Evolutionary conservation across 495 filamentous ascomycete species (phyloP).

Genomic region (Trichoderma orchidacearum): DNA sequence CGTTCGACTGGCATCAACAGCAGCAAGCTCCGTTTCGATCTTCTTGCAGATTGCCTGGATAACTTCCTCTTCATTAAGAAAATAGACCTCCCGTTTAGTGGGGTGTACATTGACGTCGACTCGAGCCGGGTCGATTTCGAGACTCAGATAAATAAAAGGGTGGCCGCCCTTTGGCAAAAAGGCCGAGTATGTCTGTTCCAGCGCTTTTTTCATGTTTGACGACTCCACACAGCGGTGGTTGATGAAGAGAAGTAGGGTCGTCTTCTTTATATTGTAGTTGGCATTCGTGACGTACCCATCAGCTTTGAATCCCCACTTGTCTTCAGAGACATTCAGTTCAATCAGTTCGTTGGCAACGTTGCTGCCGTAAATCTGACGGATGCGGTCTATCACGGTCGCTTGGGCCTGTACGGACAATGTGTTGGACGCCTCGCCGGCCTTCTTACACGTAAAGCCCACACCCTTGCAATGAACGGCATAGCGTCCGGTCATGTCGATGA

Average conservation of each 20-base stretch:
- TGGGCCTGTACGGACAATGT: conserved; percentile 64
- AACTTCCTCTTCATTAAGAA: conserved; percentile 95
- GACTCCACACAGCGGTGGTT: conserved; percentile 97
- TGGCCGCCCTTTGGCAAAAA: conserved; percentile 94
- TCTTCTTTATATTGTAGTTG: conserved; percentile 91
- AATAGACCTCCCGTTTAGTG: conserved; percentile 95
- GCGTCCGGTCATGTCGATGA: conserved; percentile 84
- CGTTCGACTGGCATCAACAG: conserved; percentile 87
- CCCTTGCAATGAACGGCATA: conserved; percentile 90
- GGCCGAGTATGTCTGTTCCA: conserved; percentile 81
- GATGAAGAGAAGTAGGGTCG: conserved; percentile 83
- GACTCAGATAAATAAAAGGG: conserved; percentile 83
- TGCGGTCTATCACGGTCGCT: conserved; percentile 64
- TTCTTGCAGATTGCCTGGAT: conserved; percentile 76
- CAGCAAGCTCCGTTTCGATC: conserved; percentile 64
- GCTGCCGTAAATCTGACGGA: conserved; percentile 80
- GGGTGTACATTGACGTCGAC: conserved; percentile 98
- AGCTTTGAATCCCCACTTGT: conserved; percentile 70
- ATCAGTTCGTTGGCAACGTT: conserved; percentile 82
- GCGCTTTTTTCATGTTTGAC: conserved; percentile 69
- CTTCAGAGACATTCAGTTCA: conserved; percentile 56
- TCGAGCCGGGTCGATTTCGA: conserved; percentile 84
- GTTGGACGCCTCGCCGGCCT: conserved; percentile 74
- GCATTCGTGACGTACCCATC: conserved; percentile 81
- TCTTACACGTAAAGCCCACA: conserved; percentile 93